These are phyloP conservation scores for Anthracocystis panici-leucophaei DNA, from an alignment of 1,284 basidiomycete genomes.

Conservation along the genomic window DNA sequence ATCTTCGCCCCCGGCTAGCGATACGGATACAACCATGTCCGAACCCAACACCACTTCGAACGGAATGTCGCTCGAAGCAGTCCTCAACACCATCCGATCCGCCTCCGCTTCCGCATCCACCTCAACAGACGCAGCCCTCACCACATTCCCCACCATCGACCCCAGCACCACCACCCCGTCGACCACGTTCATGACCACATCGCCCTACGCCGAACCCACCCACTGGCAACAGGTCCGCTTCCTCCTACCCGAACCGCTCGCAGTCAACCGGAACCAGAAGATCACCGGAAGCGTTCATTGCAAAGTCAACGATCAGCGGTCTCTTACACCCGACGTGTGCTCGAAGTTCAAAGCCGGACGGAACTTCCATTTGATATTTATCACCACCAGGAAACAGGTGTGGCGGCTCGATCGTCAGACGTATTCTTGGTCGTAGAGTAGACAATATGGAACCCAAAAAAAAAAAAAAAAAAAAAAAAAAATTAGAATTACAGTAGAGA, in stretches of 20 bases:
- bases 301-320: conserved; percentile 61
- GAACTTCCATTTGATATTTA: conserved; percentile 15
- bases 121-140: conserved; percentile 18
- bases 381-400: conserved; percentile 33
- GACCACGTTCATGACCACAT: conserved; percentile 59
- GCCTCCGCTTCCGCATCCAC: conserved; percentile 13
- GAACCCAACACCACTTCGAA: conserved; percentile 12
- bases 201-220: conserved; percentile 63
- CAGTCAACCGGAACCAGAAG: conserved; percentile 62
- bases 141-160: conserved; percentile 35
- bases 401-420: conserved; percentile 66
- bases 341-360: conserved; percentile 41
- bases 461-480: no score
- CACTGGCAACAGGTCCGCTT: conserved; percentile 68
- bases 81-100: conserved; percentile 17
- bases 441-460: background rate
- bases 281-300: conserved; percentile 60
- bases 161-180: conserved; percentile 5
- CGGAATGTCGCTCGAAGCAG: conserved; percentile 21
- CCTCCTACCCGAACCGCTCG: conserved; percentile 62
- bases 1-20: conserved; percentile 8
- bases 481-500: conserved; percentile 6
- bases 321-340: conserved; percentile 52
- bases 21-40: conserved; percentile 26
- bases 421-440: conserved; percentile 58